phyloP scores from a whole-genome alignment of 768 basidiomycete species.

The Kwoniella sp. region DNA sequence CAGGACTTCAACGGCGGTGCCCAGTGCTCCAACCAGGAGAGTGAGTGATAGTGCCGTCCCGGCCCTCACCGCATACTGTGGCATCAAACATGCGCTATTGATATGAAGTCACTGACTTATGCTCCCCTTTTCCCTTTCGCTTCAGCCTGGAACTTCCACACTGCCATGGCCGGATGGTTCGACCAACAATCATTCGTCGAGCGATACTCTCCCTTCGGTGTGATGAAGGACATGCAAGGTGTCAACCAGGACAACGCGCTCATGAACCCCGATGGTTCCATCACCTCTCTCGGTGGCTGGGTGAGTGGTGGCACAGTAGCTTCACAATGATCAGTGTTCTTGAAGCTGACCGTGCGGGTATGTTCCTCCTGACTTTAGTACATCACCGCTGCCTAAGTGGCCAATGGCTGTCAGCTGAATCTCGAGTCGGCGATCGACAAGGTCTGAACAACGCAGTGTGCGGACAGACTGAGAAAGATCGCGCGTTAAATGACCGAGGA shows the following conservation, averaged over 20 bases:
- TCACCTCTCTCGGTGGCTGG: constrained; percentile 53
- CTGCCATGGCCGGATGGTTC: constrained; percentile 53
- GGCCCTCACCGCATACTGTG: no score
- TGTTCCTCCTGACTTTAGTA: neutral
- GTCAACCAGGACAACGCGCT: constrained; percentile 54
- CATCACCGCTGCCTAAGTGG: neutral
- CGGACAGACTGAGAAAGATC: neutral
- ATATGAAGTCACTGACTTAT: neutral
- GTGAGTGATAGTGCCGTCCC: no score
- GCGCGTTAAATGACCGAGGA: neutral
- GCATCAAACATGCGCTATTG: no score
- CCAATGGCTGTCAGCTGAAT: no score
- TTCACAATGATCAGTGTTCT: neutral
- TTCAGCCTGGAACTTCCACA: constrained; percentile 52
- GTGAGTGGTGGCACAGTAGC: constrained; percentile 31
- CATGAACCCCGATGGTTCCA: constrained; percentile 51
- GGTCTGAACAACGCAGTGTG: neutral
- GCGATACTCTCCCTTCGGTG: constrained; percentile 54
- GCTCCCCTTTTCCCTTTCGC: no score
- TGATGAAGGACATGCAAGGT: constrained; percentile 54
- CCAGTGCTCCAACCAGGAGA: constrained; percentile 50
- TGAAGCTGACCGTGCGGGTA: no score
- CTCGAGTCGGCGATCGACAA: no score
- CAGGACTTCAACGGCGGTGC: constrained; percentile 55
- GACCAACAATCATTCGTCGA: constrained; percentile 49